A percentile compares a stretch with the other conserved stretches of the same genome.
phyloP scores from a whole-genome alignment of 73 alveolate species.

The Stentor roeselii region DNA sequence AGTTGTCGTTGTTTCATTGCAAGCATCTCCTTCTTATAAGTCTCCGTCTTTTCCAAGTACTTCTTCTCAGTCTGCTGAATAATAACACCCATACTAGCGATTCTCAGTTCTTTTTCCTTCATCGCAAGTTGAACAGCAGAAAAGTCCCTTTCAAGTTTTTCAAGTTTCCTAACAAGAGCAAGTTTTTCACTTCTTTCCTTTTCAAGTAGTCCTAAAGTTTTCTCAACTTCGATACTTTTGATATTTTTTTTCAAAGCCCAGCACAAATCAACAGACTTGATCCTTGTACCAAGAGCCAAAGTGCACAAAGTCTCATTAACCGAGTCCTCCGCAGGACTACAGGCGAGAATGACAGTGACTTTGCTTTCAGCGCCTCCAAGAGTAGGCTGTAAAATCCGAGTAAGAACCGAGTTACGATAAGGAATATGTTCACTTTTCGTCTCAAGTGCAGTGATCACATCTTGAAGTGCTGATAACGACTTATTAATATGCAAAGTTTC shows the following conservation, averaged over 20 bases:
- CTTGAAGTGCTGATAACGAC: conserved; percentile 74
- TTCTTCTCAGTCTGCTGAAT: not conserved
- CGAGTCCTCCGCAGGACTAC: conserved; percentile 8
- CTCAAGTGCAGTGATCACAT: conserved; percentile 78
- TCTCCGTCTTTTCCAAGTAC: not conserved
- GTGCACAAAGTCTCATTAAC: conserved; percentile 3
- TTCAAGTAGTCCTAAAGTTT: not conserved
- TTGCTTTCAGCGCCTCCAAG: conserved; percentile 78
- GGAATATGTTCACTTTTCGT: conserved; percentile 75
- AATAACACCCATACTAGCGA: not conserved
- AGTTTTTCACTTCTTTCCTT: conserved; percentile 23
- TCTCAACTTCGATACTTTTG: conserved; percentile 16
- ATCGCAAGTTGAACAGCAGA: not conserved
- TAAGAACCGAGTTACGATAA: conserved; percentile 88
- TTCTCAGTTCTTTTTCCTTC: conserved; percentile 19
- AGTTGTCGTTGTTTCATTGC: not conserved
- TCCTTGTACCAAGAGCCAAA: conserved; percentile 11
- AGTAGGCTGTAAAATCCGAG: conserved; percentile 76
- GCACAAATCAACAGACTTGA: conserved; percentile 17
- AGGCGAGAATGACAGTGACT: conserved; percentile 10
- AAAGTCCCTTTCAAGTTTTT: conserved; percentile 20
- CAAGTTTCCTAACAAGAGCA: conserved; percentile 21
- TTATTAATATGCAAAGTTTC: conserved; percentile 91
- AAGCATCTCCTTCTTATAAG: not conserved
- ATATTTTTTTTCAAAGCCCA: conserved; percentile 6